Conservation (phyloP, 169 alveolate genomes). For the Cryptosporidium canis region DNA sequence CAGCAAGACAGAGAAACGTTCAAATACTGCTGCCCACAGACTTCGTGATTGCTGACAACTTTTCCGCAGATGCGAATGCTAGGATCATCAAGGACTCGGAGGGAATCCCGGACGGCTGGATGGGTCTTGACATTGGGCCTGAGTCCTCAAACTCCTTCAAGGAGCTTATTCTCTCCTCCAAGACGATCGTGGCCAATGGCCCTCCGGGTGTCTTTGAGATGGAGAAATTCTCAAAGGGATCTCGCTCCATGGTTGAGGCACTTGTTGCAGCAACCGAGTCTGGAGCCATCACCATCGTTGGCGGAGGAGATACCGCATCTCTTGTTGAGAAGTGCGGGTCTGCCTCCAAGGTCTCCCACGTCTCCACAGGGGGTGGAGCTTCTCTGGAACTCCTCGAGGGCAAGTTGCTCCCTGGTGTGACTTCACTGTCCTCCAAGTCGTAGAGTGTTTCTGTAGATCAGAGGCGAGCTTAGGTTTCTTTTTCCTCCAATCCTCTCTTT, state of each 20-base stretch:
- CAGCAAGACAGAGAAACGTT: constrained; percentile 91
- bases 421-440: constrained; percentile 83
- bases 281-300: constrained; percentile 93
- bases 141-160: constrained; percentile 84
- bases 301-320: constrained; percentile 97
- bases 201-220: constrained; percentile 96
- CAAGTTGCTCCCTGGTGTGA: constrained; percentile 96
- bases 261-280: constrained; percentile 90
- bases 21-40: constrained; percentile 94
- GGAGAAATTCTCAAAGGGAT: constrained; percentile 91
- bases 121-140: constrained; percentile 98
- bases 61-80: constrained; percentile 89
- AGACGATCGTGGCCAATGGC: constrained; percentile 95
- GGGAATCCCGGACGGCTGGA: constrained; percentile 96
- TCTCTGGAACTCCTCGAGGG: constrained; percentile 97
- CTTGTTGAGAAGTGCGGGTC: constrained; percentile 88
- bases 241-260: constrained; percentile 85
- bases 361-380: constrained; percentile 99
- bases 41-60: constrained; percentile 90
- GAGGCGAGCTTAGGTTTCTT: not conserved
- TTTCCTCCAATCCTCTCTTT: not conserved
- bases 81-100: constrained; percentile 83
- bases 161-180: constrained; percentile 85
- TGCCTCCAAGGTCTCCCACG: constrained; percentile 90
- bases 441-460: not conserved